Base-by-base conservation (phyloP, 2,329 filamentous ascomycete species). In the Botryotinia globosa region DNA sequence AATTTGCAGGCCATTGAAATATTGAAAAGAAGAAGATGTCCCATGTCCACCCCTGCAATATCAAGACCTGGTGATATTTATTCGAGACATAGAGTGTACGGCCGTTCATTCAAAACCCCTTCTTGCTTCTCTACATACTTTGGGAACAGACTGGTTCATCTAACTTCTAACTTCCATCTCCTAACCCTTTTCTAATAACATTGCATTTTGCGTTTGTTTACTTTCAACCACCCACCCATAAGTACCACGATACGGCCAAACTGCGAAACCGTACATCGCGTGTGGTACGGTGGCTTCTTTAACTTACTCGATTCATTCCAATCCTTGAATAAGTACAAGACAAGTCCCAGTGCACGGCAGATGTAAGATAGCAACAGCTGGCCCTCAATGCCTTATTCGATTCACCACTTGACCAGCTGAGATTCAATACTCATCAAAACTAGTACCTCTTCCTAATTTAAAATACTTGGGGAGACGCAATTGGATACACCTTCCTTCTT, bases 51-150 rank as follows among this genome's bases (percentile, higher is more conserved):
- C 69, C 74, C 75, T 75, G 75, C 70, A 42, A 72, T 72, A 71
- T 75, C 75, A 74, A 73, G 69, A 72, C 64, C 22, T 73, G 51
- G 63, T n/a, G 45, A 74, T 75, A 77, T 77, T 69, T 67, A 65
- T 71, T 75, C 71, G 75, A 78, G 76, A 78, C 77, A 74, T 64
- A 18, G 71, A 74, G 69, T 71, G 75, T 76, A 56, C 29, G 59
- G 45, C 59, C 69, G 45, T 64, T 71, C n/a, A 65, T 65, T 71
- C 61, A 54, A 71, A 54, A 68, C 54, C 25, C 48, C 65, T 51
- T 68, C 29, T 63, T 29, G 42, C 48, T 32, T 51, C 56, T 67
- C 76, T 74, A 73, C 73, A 45, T 75, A 37, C 56, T 44, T 42
- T 44, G 48, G 37, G 48, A 56, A 68, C 65, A 56, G 51, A 68